These are phyloP conservation scores for Salvia rosmarinus DNA, from an alignment of 257 asterid genomes.

Conservation along the genomic window DNA sequence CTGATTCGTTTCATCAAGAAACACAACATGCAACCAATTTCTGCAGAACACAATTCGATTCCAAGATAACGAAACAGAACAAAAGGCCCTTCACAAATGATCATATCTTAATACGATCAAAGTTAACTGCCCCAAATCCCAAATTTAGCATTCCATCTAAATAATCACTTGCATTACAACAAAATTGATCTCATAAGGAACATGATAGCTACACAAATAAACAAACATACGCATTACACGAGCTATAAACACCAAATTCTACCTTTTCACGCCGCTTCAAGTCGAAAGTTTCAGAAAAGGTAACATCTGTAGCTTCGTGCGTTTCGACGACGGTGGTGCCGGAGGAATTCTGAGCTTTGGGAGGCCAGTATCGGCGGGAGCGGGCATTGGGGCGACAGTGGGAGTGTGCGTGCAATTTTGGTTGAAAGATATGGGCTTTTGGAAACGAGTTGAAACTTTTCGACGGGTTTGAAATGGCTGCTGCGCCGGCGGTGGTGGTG, in stretches of 20 bases:
- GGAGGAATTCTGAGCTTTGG: constrained; percentile 48
- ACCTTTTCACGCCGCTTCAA: constrained; percentile 64
- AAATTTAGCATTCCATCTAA: not conserved
- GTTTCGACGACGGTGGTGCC: constrained; percentile 55
- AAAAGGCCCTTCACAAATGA: not conserved
- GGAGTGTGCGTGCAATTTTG: constrained; percentile 45
- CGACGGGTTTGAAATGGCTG: constrained; percentile 32
- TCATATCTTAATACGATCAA: not conserved
- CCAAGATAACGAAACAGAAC: not conserved
- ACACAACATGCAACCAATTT: not conserved
- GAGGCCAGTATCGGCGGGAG: constrained; percentile 43
- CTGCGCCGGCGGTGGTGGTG: constrained; percentile 28
- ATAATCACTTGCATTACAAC: not conserved
- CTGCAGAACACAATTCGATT: not conserved
- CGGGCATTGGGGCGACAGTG: constrained; percentile 36
- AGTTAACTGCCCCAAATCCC: not conserved
- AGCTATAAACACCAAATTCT: not conserved
- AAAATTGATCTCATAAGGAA: constrained; percentile 6
- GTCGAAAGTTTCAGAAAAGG: constrained; percentile 46
- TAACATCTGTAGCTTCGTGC: constrained; percentile 47
- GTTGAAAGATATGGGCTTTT: constrained; percentile 33
- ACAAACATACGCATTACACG: not conserved
- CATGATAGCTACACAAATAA: not conserved
- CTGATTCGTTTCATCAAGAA: constrained; percentile 18
- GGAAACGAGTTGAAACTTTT: constrained; percentile 32